Percentiles rank a stretch among this genome's conserved stretches.
Evolutionary conservation across 257 asterid genomes (phyloP).

Genomic region (Penstemon barbatus): DNA sequence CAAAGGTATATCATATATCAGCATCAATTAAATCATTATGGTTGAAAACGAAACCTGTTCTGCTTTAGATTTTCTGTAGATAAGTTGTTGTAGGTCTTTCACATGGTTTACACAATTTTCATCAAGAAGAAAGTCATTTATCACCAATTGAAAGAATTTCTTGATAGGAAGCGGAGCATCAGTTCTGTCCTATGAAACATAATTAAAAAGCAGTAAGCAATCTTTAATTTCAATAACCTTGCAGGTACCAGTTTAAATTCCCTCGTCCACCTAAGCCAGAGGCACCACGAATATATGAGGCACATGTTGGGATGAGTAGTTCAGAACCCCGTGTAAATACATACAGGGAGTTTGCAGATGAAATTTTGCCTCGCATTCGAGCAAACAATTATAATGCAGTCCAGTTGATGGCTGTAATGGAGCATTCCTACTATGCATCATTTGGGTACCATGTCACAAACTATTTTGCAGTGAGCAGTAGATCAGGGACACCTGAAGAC

Average conservation of each 20-base stretch:
- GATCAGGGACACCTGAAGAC: constrained; percentile 97
- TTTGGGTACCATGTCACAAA: constrained; percentile 95
- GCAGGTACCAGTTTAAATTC: constrained; percentile 78
- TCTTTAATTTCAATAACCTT: constrained; percentile 24
- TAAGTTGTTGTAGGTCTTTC: constrained; percentile 22
- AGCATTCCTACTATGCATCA: constrained; percentile 94
- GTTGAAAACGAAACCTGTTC: constrained; percentile 1
- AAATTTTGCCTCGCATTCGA: constrained; percentile 76
- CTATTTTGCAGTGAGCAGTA: constrained; percentile 89
- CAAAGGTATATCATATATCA: constrained; percentile 66
- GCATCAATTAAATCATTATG: constrained; percentile 19
- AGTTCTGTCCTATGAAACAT: constrained; percentile 3
- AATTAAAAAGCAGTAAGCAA: constrained; percentile 20
- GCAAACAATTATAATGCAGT: constrained; percentile 85
- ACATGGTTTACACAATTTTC: constrained; percentile 8
- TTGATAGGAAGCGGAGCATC: constrained; percentile 11
- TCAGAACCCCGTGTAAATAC: constrained; percentile 74
- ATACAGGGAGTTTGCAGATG: constrained; percentile 86
- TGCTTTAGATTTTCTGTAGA: constrained; percentile 19
- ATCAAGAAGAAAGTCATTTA: constrained; percentile 9
- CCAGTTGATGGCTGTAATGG: constrained; percentile 98
- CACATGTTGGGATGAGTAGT: constrained; percentile 99
- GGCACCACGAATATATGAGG: constrained; percentile 91
- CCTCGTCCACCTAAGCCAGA: constrained; percentile 81
- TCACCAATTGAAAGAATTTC: constrained; percentile 14